These are phyloP conservation scores for Penicillium concentricum DNA, from an alignment of 2,329 filamentous ascomycete genomes.

Conservation along the genomic window DNA sequence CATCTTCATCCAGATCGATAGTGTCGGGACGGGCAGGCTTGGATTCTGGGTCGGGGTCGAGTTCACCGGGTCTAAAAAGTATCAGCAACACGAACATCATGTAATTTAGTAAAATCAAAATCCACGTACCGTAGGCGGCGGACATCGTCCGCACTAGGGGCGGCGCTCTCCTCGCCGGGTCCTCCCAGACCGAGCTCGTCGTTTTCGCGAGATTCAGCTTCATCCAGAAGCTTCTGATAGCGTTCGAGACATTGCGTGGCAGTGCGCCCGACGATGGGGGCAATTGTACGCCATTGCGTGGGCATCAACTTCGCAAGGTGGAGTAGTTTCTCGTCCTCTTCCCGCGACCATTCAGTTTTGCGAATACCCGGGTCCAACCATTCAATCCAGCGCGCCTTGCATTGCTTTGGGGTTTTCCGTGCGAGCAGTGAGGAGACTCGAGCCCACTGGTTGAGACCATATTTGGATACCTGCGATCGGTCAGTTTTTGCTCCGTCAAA, in stretches of 20 bases:
- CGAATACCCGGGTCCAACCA: slow-evolving; percentile 98
- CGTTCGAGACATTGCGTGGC: slow-evolving; percentile 96
- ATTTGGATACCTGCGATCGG: slow-evolving; percentile 66
- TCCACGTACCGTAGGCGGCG: slow-evolving; percentile 64
- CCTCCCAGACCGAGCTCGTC: slow-evolving; percentile 79
- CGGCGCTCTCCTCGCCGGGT: slow-evolving; percentile 76
- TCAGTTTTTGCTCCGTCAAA: slow-evolving; percentile 12
- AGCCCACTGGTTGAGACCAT: slow-evolving; percentile 96
- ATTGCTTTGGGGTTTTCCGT: slow-evolving; percentile 97
- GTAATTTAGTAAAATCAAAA: neutral
- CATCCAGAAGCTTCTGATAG: slow-evolving; percentile 93
- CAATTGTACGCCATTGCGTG: slow-evolving; percentile 98
- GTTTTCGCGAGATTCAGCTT: slow-evolving; percentile 85
- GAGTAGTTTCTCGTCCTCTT: slow-evolving; percentile 96
- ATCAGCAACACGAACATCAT: slow-evolving; percentile 9
- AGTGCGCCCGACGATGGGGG: slow-evolving; percentile 91
- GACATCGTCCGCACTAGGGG: slow-evolving; percentile 90
- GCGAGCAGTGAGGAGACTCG: slow-evolving; percentile 95
- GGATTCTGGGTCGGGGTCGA: slow-evolving; percentile 95
- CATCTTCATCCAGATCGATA: slow-evolving; percentile 96
- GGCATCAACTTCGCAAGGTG: slow-evolving; percentile 98
- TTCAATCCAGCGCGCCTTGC: slow-evolving; percentile 97
- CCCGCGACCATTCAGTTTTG: slow-evolving; percentile 98
- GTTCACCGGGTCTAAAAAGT: slow-evolving; percentile 69
- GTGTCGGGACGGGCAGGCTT: slow-evolving; percentile 95